Evolutionary conservation across 345 rosid genomes (phyloP).

Genomic region (Salix arbutifolia): DNA sequence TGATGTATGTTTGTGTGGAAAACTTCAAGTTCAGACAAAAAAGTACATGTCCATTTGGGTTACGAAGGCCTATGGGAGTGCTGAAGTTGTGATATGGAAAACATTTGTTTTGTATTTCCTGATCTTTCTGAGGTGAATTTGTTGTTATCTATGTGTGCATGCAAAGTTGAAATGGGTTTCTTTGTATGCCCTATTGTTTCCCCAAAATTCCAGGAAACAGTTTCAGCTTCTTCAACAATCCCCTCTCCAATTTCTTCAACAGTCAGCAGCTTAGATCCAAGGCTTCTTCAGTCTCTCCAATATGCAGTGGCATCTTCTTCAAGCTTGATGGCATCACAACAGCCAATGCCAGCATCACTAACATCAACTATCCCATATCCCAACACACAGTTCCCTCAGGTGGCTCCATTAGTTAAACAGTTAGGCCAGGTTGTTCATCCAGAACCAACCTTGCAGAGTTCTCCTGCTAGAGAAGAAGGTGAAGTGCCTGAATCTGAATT

Average conservation of each 20-base stretch:
- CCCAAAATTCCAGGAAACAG: conserved; percentile 61
- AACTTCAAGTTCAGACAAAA: neutral
- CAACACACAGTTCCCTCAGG: conserved; percentile 50
- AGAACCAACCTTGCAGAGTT: conserved; percentile 74
- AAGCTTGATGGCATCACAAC: conserved; percentile 44
- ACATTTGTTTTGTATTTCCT: neutral
- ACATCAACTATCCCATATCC: conserved; percentile 44
- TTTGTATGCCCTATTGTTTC: conserved; percentile 15
- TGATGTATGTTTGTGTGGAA: neutral
- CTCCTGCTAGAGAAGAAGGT: conserved; percentile 98
- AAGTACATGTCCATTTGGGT: neutral
- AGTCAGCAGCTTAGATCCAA: conserved; percentile 54
- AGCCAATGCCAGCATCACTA: conserved; percentile 47
- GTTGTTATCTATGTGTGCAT: neutral
- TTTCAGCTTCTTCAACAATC: conserved; percentile 54
- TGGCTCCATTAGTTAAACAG: conserved; percentile 51
- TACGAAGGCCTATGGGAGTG: conserved; percentile 1
- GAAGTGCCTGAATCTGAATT: conserved; percentile 98
- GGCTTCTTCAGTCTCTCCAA: conserved; percentile 53
- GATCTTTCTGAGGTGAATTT: neutral
- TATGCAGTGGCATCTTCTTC: conserved; percentile 61
- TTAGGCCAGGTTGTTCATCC: conserved; percentile 48
- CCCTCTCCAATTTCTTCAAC: conserved; percentile 52
- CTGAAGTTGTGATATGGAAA: conserved; percentile 1
- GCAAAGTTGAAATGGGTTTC: conserved; percentile 2